Percentiles rank a stretch among this genome's conserved stretches.
phyloP scores from a whole-genome alignment of 2,329 filamentous ascomycete species.

The Exserohilum rostratum region DNA sequence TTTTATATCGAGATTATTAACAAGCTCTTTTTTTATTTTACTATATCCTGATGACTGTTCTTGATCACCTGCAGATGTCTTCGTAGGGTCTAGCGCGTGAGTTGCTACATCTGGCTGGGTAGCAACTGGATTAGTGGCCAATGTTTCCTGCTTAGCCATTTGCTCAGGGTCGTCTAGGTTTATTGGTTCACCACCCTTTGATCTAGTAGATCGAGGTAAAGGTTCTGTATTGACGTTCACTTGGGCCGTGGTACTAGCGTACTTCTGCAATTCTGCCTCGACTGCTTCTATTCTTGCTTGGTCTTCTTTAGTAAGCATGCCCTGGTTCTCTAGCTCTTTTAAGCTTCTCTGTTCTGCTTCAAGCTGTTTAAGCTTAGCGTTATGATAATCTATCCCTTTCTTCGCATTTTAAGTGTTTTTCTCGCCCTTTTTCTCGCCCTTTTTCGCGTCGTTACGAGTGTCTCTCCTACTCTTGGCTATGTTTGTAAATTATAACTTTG shows the following conservation, averaged over 20 bases:
- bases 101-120: background rate
- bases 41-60: background rate
- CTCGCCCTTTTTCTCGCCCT: no score
- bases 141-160: no score
- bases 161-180: no score
- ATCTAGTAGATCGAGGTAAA: background rate
- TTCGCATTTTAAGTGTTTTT: no score
- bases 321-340: background rate
- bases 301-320: background rate
- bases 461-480: background rate
- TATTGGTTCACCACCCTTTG: background rate
- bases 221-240: background rate
- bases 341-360: slow-evolving; percentile 7
- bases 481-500: no score
- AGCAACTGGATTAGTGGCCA: background rate
- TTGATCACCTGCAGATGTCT: background rate
- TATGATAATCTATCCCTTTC: background rate
- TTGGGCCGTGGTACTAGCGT: background rate
- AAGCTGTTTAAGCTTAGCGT: slow-evolving; percentile 1
- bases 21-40: slow-evolving; percentile 2
- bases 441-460: no score
- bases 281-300: background rate
- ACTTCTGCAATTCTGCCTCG: background rate
- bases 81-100: background rate
- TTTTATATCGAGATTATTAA: slow-evolving; percentile 13